Conservation (phyloP, 2,329 filamentous ascomycete species). For the Colletotrichum filicis region DNA sequence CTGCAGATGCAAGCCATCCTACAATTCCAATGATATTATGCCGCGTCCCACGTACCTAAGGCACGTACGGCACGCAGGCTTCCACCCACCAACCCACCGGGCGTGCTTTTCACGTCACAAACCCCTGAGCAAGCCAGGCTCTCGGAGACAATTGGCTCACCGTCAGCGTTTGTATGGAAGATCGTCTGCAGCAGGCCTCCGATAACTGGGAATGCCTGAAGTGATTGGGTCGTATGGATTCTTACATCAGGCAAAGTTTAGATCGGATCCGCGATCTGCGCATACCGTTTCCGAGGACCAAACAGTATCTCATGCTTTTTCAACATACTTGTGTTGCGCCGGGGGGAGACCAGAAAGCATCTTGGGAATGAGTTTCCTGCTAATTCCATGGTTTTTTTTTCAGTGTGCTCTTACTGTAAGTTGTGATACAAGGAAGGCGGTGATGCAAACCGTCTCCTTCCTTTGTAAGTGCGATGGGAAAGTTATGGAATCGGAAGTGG, state of each 20-base stretch:
- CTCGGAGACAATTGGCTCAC: neutral
- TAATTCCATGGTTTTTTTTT: neutral
- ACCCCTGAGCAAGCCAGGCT: neutral
- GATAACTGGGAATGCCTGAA: neutral
- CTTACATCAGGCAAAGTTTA: neutral
- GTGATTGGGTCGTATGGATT: conserved; percentile 7
- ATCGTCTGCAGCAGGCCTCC: conserved; percentile 10
- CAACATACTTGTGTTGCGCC: neutral
- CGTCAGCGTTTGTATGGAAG: neutral
- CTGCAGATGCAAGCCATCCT: neutral
- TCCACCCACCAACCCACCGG: conserved; percentile 2
- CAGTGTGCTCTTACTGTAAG: neutral
- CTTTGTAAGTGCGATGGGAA: neutral
- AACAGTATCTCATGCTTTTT: neutral
- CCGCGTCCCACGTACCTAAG: neutral
- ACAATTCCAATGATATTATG: neutral
- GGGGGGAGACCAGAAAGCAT: neutral
- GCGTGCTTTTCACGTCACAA: neutral
- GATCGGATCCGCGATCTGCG: neutral
- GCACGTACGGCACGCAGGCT: neutral
- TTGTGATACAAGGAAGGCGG: neutral
- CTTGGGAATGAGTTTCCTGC: neutral
- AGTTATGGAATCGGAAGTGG: neutral
- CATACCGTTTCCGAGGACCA: neutral
- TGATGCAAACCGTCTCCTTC: neutral